Conservation (phyloP, 2,329 filamentous ascomycete species). For the Didymella exigua region DNA sequence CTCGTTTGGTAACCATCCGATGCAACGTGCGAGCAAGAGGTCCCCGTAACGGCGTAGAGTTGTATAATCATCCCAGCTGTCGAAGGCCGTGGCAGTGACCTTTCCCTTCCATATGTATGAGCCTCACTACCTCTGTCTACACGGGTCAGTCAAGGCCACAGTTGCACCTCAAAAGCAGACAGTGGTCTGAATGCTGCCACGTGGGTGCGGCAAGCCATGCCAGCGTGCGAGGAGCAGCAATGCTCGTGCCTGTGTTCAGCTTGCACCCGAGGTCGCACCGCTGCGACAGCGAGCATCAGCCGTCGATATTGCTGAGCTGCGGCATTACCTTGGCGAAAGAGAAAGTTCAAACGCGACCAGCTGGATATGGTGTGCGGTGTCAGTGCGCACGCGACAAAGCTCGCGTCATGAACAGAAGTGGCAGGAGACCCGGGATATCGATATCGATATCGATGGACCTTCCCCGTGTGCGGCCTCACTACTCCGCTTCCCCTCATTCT, state of each 20-base stretch:
- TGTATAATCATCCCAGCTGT: neutral
- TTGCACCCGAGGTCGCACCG: slow-evolving; percentile 1
- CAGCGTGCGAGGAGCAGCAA: neutral
- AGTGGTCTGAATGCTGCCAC: neutral
- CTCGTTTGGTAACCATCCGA: neutral
- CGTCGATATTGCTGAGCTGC: neutral
- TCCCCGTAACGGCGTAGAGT: neutral
- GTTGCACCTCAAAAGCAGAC: neutral
- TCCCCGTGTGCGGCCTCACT: neutral
- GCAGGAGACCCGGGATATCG: neutral
- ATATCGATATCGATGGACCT: slow-evolving; percentile 9
- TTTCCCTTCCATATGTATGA: too few species aligned
- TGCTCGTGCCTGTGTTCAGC: neutral
- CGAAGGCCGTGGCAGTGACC: too few species aligned
- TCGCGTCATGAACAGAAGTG: neutral
- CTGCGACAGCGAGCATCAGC: neutral
- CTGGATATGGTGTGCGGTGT: neutral
- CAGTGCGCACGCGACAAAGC: neutral
- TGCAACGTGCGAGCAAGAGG: neutral
- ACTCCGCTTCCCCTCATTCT: slow-evolving; percentile 15
- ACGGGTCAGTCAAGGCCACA: neutral
- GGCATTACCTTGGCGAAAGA: neutral
- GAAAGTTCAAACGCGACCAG: neutral
- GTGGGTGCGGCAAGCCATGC: neutral
- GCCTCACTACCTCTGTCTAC: neutral